Percentiles rank a stretch among this genome's conserved stretches.
These are phyloP conservation scores for Apiospora phragmitis DNA, from an alignment of 2,329 filamentous ascomycete genomes.

Conservation along the genomic window DNA sequence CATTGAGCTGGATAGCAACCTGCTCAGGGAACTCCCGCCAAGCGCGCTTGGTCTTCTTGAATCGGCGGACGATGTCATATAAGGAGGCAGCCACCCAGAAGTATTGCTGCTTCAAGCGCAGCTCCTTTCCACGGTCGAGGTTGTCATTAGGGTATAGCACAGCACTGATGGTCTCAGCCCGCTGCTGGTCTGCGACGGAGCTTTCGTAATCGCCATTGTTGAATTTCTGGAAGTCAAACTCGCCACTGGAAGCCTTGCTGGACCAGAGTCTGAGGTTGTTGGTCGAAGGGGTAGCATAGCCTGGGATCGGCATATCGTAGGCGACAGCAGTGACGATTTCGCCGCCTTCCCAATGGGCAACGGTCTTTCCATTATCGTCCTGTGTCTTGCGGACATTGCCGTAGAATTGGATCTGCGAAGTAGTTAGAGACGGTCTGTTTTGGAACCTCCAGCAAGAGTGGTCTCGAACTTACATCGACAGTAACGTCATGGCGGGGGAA, in stretches of 20 bases:
- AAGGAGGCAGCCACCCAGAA: conserved; percentile 99
- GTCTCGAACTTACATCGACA: conserved; percentile 66
- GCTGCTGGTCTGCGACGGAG: conserved; percentile 96
- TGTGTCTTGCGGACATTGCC: conserved; percentile 76
- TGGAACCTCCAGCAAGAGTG: neutral
- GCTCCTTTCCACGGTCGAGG: conserved; percentile 92
- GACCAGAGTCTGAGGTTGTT: conserved; percentile 98
- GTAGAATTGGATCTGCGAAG: conserved; percentile 80
- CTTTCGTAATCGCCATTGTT: conserved; percentile 98
- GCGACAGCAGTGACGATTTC: conserved; percentile 91
- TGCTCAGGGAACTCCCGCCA: conserved; percentile 95
- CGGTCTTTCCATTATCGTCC: conserved; percentile 74
- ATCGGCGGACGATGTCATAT: conserved; percentile 92
- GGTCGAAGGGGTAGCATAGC: conserved; percentile 84
- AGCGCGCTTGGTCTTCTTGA: conserved; percentile 92
- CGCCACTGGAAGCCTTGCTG: conserved; percentile 93
- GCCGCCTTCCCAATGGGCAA: conserved; percentile 84
- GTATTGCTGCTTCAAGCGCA: conserved; percentile 98
- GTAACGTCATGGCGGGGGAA: conserved; percentile 94
- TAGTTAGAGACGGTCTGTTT: neutral
- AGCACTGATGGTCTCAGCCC: conserved; percentile 97
- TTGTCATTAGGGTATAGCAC: conserved; percentile 98
- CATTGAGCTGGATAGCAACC: conserved; percentile 96
- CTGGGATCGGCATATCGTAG: conserved; percentile 90
- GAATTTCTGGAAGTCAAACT: conserved; percentile 99